Evolutionary conservation across 768 basidiomycete species (phyloP).

Genomic region (Leccinum uliginosum): DNA sequence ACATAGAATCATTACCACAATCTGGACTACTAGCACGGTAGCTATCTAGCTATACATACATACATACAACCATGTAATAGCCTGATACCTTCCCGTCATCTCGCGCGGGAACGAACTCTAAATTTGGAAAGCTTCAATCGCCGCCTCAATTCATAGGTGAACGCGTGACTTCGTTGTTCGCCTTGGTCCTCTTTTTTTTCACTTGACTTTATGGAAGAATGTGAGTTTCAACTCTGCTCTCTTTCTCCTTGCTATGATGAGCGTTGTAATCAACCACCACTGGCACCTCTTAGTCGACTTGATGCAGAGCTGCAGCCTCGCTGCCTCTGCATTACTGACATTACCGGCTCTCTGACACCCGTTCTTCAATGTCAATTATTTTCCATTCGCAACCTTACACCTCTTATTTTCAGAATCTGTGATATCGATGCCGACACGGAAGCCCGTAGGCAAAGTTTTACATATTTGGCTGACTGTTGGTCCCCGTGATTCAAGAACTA

Average conservation of each 20-base stretch:
- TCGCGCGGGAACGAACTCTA: background rate
- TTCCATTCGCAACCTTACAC: slow-evolving; percentile 15
- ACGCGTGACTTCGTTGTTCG: background rate
- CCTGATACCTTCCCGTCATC: background rate
- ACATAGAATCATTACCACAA: background rate
- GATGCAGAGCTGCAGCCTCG: slow-evolving; percentile 36
- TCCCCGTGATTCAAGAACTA: background rate
- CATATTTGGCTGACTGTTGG: background rate
- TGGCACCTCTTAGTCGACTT: slow-evolving; percentile 95
- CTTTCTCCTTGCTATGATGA: slow-evolving; percentile 45
- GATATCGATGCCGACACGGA: background rate
- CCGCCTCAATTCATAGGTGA: slow-evolving; percentile 18
- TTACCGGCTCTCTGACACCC: slow-evolving; percentile 56
- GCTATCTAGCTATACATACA: background rate
- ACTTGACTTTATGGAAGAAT: background rate
- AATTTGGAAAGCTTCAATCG: slow-evolving; percentile 6
- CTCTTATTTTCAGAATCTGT: slow-evolving; percentile 9
- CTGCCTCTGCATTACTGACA: slow-evolving; percentile 66
- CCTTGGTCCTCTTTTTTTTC: background rate
- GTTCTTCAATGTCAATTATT: background rate
- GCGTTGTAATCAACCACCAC: slow-evolving; percentile 69
- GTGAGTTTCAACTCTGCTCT: slow-evolving; percentile 17
- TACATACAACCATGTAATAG: background rate
- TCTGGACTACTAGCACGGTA: background rate
- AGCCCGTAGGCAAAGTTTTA: background rate